These are phyloP conservation scores for Rhynchospora pubera DNA, from an alignment of 176 grass and related monocot species.

Conservation along the genomic window DNA sequence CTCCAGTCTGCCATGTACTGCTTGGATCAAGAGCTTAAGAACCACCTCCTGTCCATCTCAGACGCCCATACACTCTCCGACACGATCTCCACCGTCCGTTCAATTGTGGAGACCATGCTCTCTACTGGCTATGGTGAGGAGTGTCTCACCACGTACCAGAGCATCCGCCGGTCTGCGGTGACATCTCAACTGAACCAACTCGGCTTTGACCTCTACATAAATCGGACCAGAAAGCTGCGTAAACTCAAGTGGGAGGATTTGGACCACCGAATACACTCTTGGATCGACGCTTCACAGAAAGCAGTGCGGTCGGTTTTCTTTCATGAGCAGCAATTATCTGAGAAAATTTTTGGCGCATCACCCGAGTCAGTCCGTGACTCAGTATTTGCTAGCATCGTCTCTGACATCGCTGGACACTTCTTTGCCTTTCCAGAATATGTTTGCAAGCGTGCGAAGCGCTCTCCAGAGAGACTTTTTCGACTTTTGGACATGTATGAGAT, in stretches of 20 bases:
- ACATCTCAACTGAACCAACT: conserved; percentile 21
- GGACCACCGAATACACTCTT: conserved; percentile 36
- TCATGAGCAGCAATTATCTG: conserved; percentile 37
- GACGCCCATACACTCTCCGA: background rate
- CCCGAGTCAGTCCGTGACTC: conserved; percentile 20
- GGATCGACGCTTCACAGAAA: conserved; percentile 27
- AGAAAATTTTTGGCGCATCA: conserved; percentile 27
- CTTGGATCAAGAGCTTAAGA: conserved; percentile 46
- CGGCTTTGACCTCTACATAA: conserved; percentile 21
- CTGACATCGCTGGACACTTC: conserved; percentile 27
- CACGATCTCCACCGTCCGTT: background rate
- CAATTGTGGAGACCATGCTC: conserved; percentile 42
- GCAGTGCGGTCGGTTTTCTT: conserved; percentile 36
- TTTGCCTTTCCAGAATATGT: conserved; percentile 32
- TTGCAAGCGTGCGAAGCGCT: conserved; percentile 31
- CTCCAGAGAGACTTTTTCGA: conserved; percentile 51
- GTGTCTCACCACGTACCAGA: conserved; percentile 53
- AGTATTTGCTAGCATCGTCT: conserved; percentile 35
- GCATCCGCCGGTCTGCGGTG: conserved; percentile 30
- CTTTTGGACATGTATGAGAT: conserved; percentile 58
- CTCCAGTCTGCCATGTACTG: conserved; percentile 48
- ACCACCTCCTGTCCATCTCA: conserved; percentile 20
- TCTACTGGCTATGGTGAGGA: conserved; percentile 64
- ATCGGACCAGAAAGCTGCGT: background rate
- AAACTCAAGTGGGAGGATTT: conserved; percentile 45